Evolutionary conservation across 164 flowering plant genomes (phyloP), one percentile per base, ranked within the genome.

Genomic region (Sedum album): DNA sequence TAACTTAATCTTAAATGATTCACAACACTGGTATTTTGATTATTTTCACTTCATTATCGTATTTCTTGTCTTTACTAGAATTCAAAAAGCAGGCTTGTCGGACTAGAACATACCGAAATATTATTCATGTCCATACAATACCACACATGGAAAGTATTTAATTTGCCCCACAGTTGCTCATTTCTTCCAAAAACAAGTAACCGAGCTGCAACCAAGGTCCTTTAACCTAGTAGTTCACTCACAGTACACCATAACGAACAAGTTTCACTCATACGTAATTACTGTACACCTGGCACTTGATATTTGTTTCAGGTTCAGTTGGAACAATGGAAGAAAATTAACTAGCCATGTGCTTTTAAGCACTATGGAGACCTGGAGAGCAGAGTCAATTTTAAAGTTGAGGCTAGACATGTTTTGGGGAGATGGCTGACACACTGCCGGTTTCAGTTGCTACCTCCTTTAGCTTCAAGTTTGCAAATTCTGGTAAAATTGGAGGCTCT

Each of bases 391-490:
- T 28, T 57, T 25, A 33, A 57, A 26, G 0, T 21, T 51, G 57
- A 7, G 38, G 38, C 38, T 35, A 7, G 57, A 26, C 26, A 51
- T 51, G 26, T 51, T 2, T 48, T 18, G 60, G 31, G 69, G 26
- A 67, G 4, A 18, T 70, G 53, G 79, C 75, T 48, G 84, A 69
- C 28, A 77, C 71, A n/a, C 74, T 72, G 51, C 70, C 70, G 20
- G 75, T 68, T 51, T 74, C 84, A 41, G 67, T 73, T 18, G 69
- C 68, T 23, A 70, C 76, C 31, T 65, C 67, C 79, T 79, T 80
- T 66, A 68, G 69, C 71, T 73, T 75, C 46, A 62, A 44, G 28
- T 77, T 44, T 33, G 78, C 46, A 31, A 25, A 35, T 14, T 76
- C 74, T 17, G 79, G 69, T 71, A 79, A 44, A 51, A 68, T 11